These are phyloP conservation scores for Graphiopsis chlorocephala DNA, from an alignment of 2,329 filamentous ascomycete genomes.

Conservation along the genomic window DNA sequence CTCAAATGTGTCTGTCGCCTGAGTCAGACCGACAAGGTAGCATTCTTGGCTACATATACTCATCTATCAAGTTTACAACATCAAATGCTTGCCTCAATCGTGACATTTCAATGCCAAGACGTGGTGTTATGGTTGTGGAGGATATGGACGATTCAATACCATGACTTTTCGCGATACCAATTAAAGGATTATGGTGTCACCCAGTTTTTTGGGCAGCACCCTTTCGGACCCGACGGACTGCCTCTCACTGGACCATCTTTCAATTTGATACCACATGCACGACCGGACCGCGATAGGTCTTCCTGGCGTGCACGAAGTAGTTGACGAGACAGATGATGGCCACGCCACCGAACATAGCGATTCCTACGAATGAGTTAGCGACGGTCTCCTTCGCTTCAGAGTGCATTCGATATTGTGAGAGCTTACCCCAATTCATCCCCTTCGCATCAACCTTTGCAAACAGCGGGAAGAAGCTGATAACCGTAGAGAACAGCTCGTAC, in stretches of 20 bases:
- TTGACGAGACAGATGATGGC: constrained; percentile 21
- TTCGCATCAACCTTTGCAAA: constrained; percentile 23
- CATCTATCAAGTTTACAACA: neutral
- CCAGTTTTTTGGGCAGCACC: neutral
- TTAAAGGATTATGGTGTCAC: neutral
- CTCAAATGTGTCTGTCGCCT: neutral
- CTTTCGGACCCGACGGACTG: neutral
- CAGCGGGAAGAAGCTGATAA: constrained; percentile 29
- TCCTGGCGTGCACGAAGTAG: constrained; percentile 21
- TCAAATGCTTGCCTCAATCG: neutral
- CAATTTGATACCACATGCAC: constrained; percentile 11
- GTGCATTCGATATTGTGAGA: constrained; percentile 7
- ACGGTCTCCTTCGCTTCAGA: constrained; percentile 11
- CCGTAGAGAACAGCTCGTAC: constrained; percentile 24
- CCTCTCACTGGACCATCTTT: neutral
- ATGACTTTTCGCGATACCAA: neutral
- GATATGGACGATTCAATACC: no score
- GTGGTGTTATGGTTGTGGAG: neutral
- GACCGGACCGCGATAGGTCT: constrained; percentile 22
- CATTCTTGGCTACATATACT: neutral
- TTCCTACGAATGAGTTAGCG: constrained; percentile 18
- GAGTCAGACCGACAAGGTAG: neutral
- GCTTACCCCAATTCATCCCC: constrained; percentile 28
- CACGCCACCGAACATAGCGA: constrained; percentile 24
- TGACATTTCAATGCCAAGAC: neutral